Conservation (phyloP, 1,284 basidiomycete species). For the Cystobasidium slooffiae region DNA sequence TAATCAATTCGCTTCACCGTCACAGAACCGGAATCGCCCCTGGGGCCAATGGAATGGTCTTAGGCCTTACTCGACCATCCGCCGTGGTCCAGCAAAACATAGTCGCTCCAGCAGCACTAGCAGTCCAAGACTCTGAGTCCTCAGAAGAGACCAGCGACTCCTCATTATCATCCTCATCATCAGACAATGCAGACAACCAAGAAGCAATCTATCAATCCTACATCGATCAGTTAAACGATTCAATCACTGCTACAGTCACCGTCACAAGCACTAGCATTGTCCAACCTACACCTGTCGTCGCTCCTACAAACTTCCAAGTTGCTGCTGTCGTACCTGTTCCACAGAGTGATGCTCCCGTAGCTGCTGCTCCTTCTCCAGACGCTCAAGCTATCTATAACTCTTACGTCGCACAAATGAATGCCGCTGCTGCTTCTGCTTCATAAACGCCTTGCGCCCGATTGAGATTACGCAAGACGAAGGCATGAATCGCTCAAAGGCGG, state of each 20-base stretch:
- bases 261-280: not conserved
- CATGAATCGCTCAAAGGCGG: too few species aligned
- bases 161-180: not conserved
- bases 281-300: not conserved
- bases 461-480: too few species aligned
- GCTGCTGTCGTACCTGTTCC: conserved; percentile 18
- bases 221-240: conserved; percentile 17
- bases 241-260: conserved; percentile 5
- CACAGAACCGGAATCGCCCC: conserved; percentile 3
- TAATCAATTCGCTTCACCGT: not conserved
- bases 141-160: not conserved
- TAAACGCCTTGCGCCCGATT: not conserved
- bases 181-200: not conserved
- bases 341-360: not conserved
- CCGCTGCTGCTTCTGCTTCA: conserved; percentile 15
- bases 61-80: conserved; percentile 14
- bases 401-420: conserved; percentile 40
- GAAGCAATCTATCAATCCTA: conserved; percentile 27
- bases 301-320: conserved; percentile 20
- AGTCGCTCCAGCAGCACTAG: conserved; percentile 3
- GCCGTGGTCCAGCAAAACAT: conserved; percentile 11
- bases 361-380: conserved; percentile 1
- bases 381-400: conserved; percentile 41
- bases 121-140: not conserved
- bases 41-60: not conserved